Conservation (phyloP, 768 basidiomycete species). For the Fistulinella prunicolor region DNA sequence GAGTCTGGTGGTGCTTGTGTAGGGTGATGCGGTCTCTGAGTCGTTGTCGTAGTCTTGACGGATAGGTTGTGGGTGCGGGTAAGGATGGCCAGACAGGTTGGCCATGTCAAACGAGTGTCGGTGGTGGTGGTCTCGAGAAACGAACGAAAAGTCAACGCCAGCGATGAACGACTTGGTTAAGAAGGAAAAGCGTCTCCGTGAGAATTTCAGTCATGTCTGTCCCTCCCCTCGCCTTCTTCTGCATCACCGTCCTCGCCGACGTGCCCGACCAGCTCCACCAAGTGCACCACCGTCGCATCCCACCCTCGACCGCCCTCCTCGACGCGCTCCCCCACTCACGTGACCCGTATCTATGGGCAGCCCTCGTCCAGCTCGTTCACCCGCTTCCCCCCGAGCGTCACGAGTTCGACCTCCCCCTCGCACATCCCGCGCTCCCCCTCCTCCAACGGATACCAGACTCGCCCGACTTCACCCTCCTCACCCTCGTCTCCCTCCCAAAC, state of each 20-base stretch:
- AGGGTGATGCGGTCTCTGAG: slow-evolving; percentile 52
- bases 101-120: slow-evolving; percentile 33
- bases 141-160: slow-evolving; percentile 28
- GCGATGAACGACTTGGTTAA: slow-evolving; percentile 24
- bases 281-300: slow-evolving; percentile 39
- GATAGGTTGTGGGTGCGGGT: slow-evolving; percentile 29
- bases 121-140: slow-evolving; percentile 10
- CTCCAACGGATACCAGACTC: slow-evolving; percentile 58
- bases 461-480: slow-evolving; percentile 58
- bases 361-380: slow-evolving; percentile 56
- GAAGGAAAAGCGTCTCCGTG: slow-evolving; percentile 9
- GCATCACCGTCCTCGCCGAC: slow-evolving; percentile 42
- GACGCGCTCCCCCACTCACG: slow-evolving; percentile 32
- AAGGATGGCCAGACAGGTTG: slow-evolving; percentile 39
- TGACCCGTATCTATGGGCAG: slow-evolving; percentile 62
- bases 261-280: slow-evolving; percentile 37
- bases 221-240: slow-evolving; percentile 55
- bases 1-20: slow-evolving; percentile 56
- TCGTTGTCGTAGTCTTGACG: slow-evolving; percentile 44
- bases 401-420: slow-evolving; percentile 47
- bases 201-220: slow-evolving; percentile 23
- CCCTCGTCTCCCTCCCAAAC: slow-evolving; percentile 56
- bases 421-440: slow-evolving; percentile 50
- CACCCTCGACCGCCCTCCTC: slow-evolving; percentile 41
- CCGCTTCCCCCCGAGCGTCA: slow-evolving; percentile 43